A percentile compares a stretch with the other conserved stretches of the same genome.
Conservation (phyloP, 164 flowering plant genomes). For the Annona squamosa region DNA sequence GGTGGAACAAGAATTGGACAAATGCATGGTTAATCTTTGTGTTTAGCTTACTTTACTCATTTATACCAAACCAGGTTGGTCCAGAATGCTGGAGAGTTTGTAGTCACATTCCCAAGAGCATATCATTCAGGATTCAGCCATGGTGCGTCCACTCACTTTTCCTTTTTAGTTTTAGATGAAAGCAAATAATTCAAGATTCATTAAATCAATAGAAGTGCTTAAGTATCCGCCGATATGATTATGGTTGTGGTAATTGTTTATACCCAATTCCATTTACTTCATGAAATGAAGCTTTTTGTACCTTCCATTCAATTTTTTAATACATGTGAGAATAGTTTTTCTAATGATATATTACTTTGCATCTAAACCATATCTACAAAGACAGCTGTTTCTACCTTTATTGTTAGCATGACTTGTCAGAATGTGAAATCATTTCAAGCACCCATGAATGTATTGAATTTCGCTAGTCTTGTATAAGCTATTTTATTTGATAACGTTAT, state of each 20-base stretch:
- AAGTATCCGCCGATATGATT: neutral
- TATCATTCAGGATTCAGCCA: conserved; percentile 99
- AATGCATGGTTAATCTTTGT: neutral
- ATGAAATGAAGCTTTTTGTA: too few relatives aligned
- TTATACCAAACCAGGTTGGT: conserved; percentile 61
- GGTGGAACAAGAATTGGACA: neutral
- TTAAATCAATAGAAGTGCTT: neutral
- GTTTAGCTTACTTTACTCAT: conserved; percentile 8
- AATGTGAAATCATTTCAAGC: neutral
- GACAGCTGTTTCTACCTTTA: neutral
- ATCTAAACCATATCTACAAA: neutral
- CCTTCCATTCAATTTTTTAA: neutral
- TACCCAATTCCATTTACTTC: too few relatives aligned
- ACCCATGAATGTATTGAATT: neutral
- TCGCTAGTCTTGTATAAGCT: neutral
- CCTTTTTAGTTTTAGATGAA: neutral
- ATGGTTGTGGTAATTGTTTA: neutral
- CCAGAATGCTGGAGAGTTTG: conserved; percentile 98
- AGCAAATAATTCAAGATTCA: conserved; percentile 1
- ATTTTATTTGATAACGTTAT: too few relatives aligned
- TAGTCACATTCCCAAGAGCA: conserved; percentile 97
- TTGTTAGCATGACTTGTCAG: neutral
- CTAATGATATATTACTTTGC: neutral
- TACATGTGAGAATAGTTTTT: too few relatives aligned
- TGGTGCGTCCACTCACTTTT: conserved; percentile 44